Conservation (phyloP, 1,284 basidiomycete genomes). For the Calocybe gambosa region DNA sequence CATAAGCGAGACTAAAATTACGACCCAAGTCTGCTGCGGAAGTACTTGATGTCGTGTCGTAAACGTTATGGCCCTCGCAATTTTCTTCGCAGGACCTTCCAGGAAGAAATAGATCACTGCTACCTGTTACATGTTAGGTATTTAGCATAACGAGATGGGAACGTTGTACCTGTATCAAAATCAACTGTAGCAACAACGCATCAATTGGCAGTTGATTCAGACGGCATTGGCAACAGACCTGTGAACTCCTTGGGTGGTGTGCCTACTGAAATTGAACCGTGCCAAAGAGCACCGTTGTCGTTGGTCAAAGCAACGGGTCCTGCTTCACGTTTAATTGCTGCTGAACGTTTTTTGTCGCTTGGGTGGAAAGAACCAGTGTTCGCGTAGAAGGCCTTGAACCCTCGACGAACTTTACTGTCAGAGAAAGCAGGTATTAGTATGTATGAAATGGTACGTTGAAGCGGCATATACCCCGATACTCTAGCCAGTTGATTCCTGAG, state of each 20-base stretch:
- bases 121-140: constrained; percentile 19
- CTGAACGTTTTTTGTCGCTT: constrained; percentile 12
- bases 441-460: neutral
- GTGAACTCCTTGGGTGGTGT: constrained; percentile 31
- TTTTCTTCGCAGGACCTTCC: constrained; percentile 25
- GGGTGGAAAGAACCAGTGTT: constrained; percentile 36
- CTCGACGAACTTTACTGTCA: constrained; percentile 29
- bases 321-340: constrained; percentile 17
- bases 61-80: constrained; percentile 21
- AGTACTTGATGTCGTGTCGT: constrained; percentile 30
- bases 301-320: constrained; percentile 27
- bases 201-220: neutral
- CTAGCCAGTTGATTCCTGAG: constrained; percentile 18
- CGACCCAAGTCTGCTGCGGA: constrained; percentile 26
- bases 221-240: constrained; percentile 12
- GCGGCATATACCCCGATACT: constrained; percentile 13
- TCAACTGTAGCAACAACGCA: constrained; percentile 26
- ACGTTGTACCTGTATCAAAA: constrained; percentile 33
- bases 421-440: constrained; percentile 1
- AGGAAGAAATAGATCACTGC: constrained; percentile 37
- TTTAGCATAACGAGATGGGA: constrained; percentile 1
- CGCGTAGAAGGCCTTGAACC: constrained; percentile 29
- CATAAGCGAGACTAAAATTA: constrained; percentile 44
- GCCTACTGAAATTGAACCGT: constrained; percentile 35
- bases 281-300: constrained; percentile 24